Base-by-base conservation (phyloP, 805 yeast genomes). In the Saccharomycopsis fermentans region DNA sequence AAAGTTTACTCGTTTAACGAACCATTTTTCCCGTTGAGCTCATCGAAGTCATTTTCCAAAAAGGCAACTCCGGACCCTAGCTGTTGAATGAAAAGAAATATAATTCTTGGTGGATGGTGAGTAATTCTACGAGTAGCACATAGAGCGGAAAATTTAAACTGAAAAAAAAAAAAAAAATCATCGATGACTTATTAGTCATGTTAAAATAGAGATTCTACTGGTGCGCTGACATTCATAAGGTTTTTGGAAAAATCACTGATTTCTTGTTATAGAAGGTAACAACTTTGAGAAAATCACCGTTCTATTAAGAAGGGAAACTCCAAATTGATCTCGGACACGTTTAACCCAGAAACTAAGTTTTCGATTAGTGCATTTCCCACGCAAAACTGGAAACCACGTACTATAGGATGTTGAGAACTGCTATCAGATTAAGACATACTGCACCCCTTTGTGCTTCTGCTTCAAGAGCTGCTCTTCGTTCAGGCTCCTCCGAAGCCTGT, bases 121-220 rank as follows among this genome's bases (percentile, higher is more conserved):
- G 50, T 43, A 43, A 43, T 4, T 11, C 29, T 11, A 29, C 29
- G 50, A 43, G 50, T 43, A 43, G 29, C 29, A 21, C 29, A 43
- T 6, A 6, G n/a, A 24, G n/a, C 24, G 11, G 26, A 4, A 43
- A 43, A 21, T 21, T 24, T 6, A 32, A 14, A 5, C 9, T 32
- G 35, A 43, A 43, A 43, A 21, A 16, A 43, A 43, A 43, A 43
- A 21, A 21, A 43, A 43, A 40, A 40, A n/a, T 19, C 50, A 21
- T 12, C 50, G 50, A 43, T 43, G 50, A 43, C 50, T 43, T 43
- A 43, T 43, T 43, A 43, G 50, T 43, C 50, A 43, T 29, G 24
- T 19, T 21, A 8, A 40, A 12, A 21, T 17, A 4, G n/a, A n/a
- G n/a, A n/a, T n/a, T n/a, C n/a, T n/a, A n/a, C n/a, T n/a, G n/a